phyloP scores from a whole-genome alignment of 306 rosid genomes.

The Prunus persica region DNA sequence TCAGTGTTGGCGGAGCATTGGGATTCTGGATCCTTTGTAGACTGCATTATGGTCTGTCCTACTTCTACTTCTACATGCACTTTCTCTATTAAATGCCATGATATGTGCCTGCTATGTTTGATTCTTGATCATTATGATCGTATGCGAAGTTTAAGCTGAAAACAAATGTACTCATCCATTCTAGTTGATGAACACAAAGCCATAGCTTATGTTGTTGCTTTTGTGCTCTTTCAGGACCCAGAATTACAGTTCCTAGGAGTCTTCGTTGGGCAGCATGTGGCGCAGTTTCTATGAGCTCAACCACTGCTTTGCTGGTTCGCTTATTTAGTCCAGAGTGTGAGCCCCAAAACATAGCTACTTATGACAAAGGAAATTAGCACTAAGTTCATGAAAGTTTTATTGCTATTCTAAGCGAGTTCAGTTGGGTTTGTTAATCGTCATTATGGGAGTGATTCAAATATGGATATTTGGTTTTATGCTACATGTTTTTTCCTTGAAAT shows the following conservation, averaged over 20 bases:
- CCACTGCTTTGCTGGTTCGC: conserved; percentile 82
- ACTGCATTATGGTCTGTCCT: conserved; percentile 71
- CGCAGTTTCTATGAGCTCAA: conserved; percentile 65
- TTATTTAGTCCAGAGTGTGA: conserved; percentile 93
- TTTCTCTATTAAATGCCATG: background rate
- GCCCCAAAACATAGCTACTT: conserved; percentile 93
- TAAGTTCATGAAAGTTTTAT: background rate
- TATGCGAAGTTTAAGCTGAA: background rate
- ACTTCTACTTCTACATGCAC: background rate
- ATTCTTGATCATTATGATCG: background rate
- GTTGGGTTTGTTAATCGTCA: background rate
- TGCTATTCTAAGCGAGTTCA: background rate
- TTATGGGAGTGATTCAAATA: background rate
- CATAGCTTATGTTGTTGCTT: conserved; percentile 8
- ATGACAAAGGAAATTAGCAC: conserved; percentile 59
- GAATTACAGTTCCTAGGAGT: conserved; percentile 74
- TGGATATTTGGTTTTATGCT: background rate
- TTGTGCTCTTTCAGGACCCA: conserved; percentile 62
- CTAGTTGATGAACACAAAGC: background rate
- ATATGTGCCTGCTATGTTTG: background rate
- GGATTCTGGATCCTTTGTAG: conserved; percentile 87
- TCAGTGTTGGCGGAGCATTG: conserved; percentile 79
- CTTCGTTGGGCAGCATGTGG: conserved; percentile 92
- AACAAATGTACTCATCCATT: background rate
- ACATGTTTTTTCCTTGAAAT: background rate